These are phyloP conservation scores for Rhododendron ferrugineum DNA, from an alignment of 148 eudicot species.

Conservation along the genomic window DNA sequence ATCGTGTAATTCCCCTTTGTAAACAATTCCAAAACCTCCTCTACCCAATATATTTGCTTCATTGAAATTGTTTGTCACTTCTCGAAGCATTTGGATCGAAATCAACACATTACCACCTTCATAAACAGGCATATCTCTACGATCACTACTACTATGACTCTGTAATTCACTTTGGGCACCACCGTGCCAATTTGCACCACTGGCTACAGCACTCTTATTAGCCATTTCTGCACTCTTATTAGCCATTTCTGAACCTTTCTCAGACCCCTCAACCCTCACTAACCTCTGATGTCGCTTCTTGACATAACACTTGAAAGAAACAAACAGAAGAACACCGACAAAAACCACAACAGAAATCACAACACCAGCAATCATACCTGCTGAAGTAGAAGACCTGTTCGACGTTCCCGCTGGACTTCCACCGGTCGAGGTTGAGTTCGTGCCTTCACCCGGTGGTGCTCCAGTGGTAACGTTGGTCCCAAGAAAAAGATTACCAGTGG, in stretches of 20 bases:
- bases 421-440: constrained; percentile 3
- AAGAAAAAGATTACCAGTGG: constrained; percentile 32
- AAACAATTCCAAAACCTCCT: constrained; percentile 62
- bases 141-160: constrained; percentile 36
- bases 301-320: constrained; percentile 37
- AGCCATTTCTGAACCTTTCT: constrained; percentile 28
- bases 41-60: constrained; percentile 53
- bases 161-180: constrained; percentile 33
- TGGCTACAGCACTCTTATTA: constrained; percentile 1
- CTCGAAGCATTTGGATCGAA: constrained; percentile 51
- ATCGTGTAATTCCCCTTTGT: constrained; percentile 31
- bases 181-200: constrained; percentile 25
- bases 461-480: constrained; percentile 20
- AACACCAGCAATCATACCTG: constrained; percentile 39
- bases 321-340: constrained; percentile 39
- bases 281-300: constrained; percentile 30
- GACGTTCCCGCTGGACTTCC: constrained; percentile 14
- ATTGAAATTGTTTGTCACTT: constrained; percentile 57
- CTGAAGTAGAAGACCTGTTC: constrained; percentile 19
- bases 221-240: constrained; percentile 4
- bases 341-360: constrained; percentile 46
- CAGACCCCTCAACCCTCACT: constrained; percentile 38
- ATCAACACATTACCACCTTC: constrained; percentile 47
- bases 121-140: constrained; percentile 28
- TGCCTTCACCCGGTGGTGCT: constrained; percentile 18